Evolutionary conservation across 257 asterid species (phyloP).

Genomic region (Cynanchum wilfordii): DNA sequence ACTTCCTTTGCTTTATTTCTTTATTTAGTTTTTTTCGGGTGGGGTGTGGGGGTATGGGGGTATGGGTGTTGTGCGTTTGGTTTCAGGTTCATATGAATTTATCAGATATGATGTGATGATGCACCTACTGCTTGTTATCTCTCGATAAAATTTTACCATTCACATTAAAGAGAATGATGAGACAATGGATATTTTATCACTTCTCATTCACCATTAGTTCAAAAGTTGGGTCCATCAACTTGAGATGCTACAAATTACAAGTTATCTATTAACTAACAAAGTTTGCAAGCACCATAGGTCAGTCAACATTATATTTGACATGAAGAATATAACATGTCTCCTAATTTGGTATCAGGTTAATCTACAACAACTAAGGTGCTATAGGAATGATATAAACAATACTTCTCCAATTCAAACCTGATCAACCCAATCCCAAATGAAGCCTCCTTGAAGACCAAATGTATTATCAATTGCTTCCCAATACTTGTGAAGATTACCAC

Average conservation of each 20-base stretch:
- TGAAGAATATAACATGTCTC: not conserved
- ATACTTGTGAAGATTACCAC: constrained; percentile 77
- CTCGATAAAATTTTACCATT: not conserved
- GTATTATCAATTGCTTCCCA: constrained; percentile 99
- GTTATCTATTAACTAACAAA: not conserved
- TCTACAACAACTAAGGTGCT: not conserved
- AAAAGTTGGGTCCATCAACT: not conserved
- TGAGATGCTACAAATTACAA: not conserved
- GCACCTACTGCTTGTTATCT: not conserved
- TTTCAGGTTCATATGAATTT: not conserved
- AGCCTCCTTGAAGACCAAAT: constrained; percentile 98
- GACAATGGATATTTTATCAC: too few species aligned
- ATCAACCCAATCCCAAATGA: constrained; percentile 99
- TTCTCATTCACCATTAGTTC: not conserved
- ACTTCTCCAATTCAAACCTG: constrained; percentile 47
- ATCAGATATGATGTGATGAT: not conserved
- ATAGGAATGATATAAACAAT: not conserved
- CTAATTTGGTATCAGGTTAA: not conserved
- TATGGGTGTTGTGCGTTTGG: too few species aligned
- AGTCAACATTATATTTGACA: not conserved
- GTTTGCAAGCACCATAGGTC: not conserved
- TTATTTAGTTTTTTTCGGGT: too few species aligned
- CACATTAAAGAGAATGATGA: not conserved
- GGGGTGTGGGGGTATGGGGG: too few species aligned
- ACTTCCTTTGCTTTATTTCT: not conserved